Percentiles rank a stretch among this genome's conserved stretches.
Conservation (phyloP, 768 basidiomycete species). For the Tricholoma flavovirens region DNA sequence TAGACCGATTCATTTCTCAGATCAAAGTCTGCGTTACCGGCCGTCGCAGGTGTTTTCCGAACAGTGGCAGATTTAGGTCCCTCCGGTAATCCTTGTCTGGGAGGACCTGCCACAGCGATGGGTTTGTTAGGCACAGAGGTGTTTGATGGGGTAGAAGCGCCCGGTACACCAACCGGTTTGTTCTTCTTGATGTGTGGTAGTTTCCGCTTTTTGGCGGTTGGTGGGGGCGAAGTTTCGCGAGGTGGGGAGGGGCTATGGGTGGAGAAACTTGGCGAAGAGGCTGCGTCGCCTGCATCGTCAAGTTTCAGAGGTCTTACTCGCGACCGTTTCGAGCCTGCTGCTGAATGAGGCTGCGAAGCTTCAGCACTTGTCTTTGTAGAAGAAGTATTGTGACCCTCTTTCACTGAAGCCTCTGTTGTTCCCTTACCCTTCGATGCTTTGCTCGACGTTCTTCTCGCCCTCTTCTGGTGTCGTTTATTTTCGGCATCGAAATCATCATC, state of each 20-base stretch:
- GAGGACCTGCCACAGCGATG: constrained; percentile 17
- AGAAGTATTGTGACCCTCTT: background rate
- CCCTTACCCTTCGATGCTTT: background rate
- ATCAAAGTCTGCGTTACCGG: constrained; percentile 54
- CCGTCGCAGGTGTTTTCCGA: constrained; percentile 36
- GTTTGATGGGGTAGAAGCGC: constrained; percentile 20
- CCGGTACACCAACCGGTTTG: constrained; percentile 30
- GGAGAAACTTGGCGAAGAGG: constrained; percentile 11
- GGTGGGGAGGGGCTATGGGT: constrained; percentile 21
- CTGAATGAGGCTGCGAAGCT: background rate
- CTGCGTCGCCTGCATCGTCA: background rate
- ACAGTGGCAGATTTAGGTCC: constrained; percentile 21
- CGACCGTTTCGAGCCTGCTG: background rate
- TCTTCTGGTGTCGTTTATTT: background rate
- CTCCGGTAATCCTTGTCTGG: constrained; percentile 24
- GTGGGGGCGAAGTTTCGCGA: constrained; percentile 28
- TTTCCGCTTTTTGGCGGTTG: constrained; percentile 35
- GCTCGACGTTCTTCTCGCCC: background rate
- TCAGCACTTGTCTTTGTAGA: background rate
- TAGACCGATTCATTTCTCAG: constrained; percentile 60
- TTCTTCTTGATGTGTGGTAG: constrained; percentile 66
- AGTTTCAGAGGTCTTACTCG: background rate
- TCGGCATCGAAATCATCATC: constrained; percentile 23
- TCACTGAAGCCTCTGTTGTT: background rate
- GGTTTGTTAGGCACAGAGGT: constrained; percentile 21